Conservation (phyloP, 2,329 filamentous ascomycete species). For the Curvularia spicifera region DNA sequence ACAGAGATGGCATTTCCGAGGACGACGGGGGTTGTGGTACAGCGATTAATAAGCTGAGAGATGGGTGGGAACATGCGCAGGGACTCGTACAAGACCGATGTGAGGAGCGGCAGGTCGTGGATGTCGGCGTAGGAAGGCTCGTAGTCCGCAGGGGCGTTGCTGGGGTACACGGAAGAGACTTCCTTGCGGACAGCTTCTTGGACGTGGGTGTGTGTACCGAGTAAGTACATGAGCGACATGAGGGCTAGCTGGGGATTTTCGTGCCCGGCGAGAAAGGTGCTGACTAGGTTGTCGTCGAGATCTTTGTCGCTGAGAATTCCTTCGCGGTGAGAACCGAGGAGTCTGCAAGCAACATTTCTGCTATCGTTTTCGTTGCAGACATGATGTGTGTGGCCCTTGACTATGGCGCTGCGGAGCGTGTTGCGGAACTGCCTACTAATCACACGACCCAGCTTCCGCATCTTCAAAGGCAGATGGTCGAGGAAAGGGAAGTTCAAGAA, state of each 20-base stretch:
- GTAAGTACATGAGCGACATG: constrained; percentile 37
- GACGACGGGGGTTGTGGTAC: constrained; percentile 39
- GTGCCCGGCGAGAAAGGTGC: constrained; percentile 37
- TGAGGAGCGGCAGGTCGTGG: constrained; percentile 53
- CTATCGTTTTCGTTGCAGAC: constrained; percentile 31
- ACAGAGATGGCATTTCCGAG: constrained; percentile 31
- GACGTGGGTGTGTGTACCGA: constrained; percentile 27
- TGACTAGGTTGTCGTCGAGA: constrained; percentile 36
- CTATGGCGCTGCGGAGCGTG: constrained; percentile 29
- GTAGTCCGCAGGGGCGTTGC: constrained; percentile 20
- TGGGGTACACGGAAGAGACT: constrained; percentile 23
- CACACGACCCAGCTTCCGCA: constrained; percentile 27
- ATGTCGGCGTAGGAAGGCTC: constrained; percentile 32
- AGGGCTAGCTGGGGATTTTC: constrained; percentile 37
- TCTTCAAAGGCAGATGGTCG: constrained; percentile 29
- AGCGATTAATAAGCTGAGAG: constrained; percentile 57
- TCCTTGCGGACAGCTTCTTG: constrained; percentile 32
- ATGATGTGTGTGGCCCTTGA: constrained; percentile 34
- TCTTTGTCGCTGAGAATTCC: constrained; percentile 34
- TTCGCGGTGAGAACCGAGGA: constrained; percentile 31
- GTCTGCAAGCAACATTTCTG: constrained; percentile 27
- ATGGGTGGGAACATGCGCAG: constrained; percentile 59
- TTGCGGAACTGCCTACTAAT: constrained; percentile 30
- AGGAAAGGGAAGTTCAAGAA: constrained; percentile 39
- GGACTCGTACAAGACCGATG: constrained; percentile 55